Evolutionary conservation across 805 yeast genomes (phyloP).

Genomic region (Ogataea salicorniae): DNA sequence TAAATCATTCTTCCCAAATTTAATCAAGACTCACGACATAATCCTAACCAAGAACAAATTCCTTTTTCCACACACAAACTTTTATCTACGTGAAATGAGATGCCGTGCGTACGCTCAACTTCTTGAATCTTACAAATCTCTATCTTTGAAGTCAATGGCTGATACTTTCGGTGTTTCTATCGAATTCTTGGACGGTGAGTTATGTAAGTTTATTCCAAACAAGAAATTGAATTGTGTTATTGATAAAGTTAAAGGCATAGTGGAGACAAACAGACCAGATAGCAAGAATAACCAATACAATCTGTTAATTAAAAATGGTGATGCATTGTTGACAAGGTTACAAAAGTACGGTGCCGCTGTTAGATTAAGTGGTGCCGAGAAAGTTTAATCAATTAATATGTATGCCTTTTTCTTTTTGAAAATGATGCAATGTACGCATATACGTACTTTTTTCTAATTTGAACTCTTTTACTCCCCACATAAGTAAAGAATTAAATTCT

Average conservation of each 20-base stretch:
- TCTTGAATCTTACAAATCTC: constrained; percentile 87
- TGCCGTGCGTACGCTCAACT: constrained; percentile 92
- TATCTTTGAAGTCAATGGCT: constrained; percentile 91
- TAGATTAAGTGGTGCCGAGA: constrained; percentile 87
- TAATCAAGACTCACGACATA: constrained; percentile 72
- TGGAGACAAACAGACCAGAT: constrained; percentile 94
- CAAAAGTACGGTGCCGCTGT: constrained; percentile 98
- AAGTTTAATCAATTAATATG: constrained; percentile 30
- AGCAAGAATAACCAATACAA: constrained; percentile 94
- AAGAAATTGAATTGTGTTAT: constrained; percentile 93
- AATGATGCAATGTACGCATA: neutral
- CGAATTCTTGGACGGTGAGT: constrained; percentile 80
- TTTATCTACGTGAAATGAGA: constrained; percentile 86
- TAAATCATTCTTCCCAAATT: constrained; percentile 65
- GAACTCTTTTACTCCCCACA: too few relatives aligned
- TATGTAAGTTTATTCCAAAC: constrained; percentile 87
- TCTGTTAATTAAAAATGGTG: constrained; percentile 84
- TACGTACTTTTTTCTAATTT: neutral
- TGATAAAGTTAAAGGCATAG: constrained; percentile 91
- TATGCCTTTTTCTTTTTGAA: neutral
- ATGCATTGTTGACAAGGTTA: constrained; percentile 82
- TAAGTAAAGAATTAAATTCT: too few relatives aligned
- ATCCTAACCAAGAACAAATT: constrained; percentile 63
- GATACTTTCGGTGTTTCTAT: constrained; percentile 84
- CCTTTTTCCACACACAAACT: constrained; percentile 72